phyloP scores from a whole-genome alignment of 768 basidiomycete species.

The Tephrocybe sp. region DNA sequence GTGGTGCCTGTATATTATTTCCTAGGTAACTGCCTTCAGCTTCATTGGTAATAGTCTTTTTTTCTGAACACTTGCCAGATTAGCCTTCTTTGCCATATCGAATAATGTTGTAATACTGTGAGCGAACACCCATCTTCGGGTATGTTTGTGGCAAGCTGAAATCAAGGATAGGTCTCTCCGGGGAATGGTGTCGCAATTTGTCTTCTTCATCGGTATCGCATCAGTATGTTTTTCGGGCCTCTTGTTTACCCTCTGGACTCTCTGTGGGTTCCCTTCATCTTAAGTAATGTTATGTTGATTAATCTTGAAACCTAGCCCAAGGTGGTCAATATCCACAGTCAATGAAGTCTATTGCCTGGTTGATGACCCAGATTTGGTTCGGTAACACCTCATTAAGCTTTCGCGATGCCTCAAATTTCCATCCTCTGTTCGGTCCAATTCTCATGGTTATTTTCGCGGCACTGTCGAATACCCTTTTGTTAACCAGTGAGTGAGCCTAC shows the following conservation, averaged over 20 bases:
- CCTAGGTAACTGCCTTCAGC: conserved; percentile 52
- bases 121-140: conserved; percentile 19
- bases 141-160: neutral
- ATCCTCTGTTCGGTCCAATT: conserved; percentile 71
- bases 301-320: conserved; percentile 15
- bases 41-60: neutral
- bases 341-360: conserved; percentile 65
- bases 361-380: conserved; percentile 88
- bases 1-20: conserved; percentile 82
- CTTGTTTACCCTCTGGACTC: conserved; percentile 48
- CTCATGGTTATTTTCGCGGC: conserved; percentile 81
- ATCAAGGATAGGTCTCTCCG: conserved; percentile 58
- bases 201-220: conserved; percentile 77
- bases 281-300: neutral
- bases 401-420: conserved; percentile 54
- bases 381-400: conserved; percentile 70
- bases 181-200: conserved; percentile 78
- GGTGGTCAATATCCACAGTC: conserved; percentile 26
- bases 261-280: conserved; percentile 22
- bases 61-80: conserved; percentile 28
- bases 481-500: conserved; percentile 60
- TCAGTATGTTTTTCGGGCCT: conserved; percentile 81
- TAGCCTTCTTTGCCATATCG: conserved; percentile 79
- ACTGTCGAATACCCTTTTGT: conserved; percentile 70
- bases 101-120: conserved; percentile 81